Base-by-base conservation (phyloP, 768 basidiomycete species). In the Exsudoporus frostii region DNA sequence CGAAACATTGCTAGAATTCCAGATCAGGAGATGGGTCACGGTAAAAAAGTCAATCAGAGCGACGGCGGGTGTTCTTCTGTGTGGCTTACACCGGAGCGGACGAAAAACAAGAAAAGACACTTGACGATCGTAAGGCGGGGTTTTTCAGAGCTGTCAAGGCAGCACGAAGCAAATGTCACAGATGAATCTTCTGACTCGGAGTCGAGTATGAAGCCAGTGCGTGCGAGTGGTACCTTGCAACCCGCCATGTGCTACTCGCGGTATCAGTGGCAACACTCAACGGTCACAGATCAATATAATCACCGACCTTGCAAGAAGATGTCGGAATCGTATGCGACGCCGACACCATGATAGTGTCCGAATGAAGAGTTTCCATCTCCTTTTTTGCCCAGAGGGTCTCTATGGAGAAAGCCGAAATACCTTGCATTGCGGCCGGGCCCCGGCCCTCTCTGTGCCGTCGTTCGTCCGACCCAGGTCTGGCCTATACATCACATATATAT, bases 271-370 rank as follows among this genome's bases (percentile, higher is more conserved):
- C 20, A 33, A 47, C 1, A 15, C 47, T 24, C 33, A 33, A 33
- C 13, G 27, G 32, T 29, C 45, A 8, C 42, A 49, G 20, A 15
- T 34, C 17, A 37, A 8, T 20, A 45, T 33, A 34, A 56, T 36
- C 46, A 60, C 66, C 24, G 24, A 66, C 73, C 77, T 65, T 80
- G 80, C 17, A 82, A 64, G 68, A 77, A 80, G 67, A 82, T 81
- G 57, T 80, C 81, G 40, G 74, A 80, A 33, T 76, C 74, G 54
- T 78, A 80, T 33, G 79, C 66, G 1, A 76, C 76, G 0, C 79
- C 79, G 27, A 81, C 73, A 43, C 78, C 81, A 7, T 75, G 71
- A 82, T 74, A 8, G 81, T 80, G 13, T 78, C 81, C 1, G 79
- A 76, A 40, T 61, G 69, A 0, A 10, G 81, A 77, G 45, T 80